Conservation (phyloP, 768 basidiomycete species). For the Russula griseocarnosa region DNA sequence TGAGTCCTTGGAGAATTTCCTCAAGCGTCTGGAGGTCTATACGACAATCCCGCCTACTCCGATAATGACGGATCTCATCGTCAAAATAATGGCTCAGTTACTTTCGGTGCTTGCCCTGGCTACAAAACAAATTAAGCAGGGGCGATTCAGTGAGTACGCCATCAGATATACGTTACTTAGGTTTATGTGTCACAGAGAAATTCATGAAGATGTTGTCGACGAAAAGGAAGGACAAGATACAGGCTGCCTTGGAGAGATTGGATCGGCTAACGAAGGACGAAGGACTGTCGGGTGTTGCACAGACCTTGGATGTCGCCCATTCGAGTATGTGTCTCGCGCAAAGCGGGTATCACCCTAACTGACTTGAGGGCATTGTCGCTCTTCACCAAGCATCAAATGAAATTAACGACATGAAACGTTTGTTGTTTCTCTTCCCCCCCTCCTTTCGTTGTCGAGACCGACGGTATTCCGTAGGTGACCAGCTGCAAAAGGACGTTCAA, state of each 20-base stretch:
- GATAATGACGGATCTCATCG: neutral
- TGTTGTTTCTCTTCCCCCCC: too few relatives aligned
- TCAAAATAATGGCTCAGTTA: neutral
- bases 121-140: neutral
- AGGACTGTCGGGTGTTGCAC: neutral
- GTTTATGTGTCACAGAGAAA: neutral
- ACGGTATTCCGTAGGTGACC: too few relatives aligned
- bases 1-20: neutral
- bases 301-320: neutral
- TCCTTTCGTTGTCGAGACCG: too few relatives aligned
- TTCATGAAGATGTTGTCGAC: neutral
- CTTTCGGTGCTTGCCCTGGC: neutral
- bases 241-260: neutral
- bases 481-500: too few relatives aligned
- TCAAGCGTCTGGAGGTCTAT: neutral
- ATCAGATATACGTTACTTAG: neutral
- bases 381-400: neutral
- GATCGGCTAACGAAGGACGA: neutral
- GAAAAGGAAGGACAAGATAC: neutral
- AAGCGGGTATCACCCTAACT: neutral
- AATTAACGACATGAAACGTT: conserved; percentile 12
- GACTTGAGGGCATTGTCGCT: neutral
- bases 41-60: neutral
- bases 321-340: neutral
- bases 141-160: neutral